phyloP scores from a whole-genome alignment of 441 rosid genomes.

The Adansonia rubrostipa region DNA sequence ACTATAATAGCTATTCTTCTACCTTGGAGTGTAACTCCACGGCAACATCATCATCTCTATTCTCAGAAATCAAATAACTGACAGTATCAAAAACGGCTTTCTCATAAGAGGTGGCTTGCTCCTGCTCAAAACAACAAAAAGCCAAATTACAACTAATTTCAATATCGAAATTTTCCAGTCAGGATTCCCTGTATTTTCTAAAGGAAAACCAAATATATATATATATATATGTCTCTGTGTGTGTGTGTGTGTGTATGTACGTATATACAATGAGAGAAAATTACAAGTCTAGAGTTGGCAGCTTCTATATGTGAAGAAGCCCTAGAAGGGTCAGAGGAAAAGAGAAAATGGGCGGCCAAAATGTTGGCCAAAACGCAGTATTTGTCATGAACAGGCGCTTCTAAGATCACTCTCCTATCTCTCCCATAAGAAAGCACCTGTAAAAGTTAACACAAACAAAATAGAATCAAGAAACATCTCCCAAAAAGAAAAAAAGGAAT shows the following conservation, averaged over 20 bases:
- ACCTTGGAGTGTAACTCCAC: slow-evolving; percentile 66
- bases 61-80: slow-evolving; percentile 53
- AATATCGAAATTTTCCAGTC: no score
- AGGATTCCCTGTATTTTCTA: no score
- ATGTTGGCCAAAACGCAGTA: slow-evolving; percentile 77
- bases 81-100: slow-evolving; percentile 66
- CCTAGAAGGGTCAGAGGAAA: slow-evolving; percentile 48
- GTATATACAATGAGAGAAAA: neutral
- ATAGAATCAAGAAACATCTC: neutral
- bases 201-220: no score
- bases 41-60: slow-evolving; percentile 73
- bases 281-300: slow-evolving; percentile 66
- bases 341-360: slow-evolving; percentile 76
- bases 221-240: no score
- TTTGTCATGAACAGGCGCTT: slow-evolving; percentile 62
- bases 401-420: slow-evolving; percentile 61
- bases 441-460: slow-evolving; percentile 18
- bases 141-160: no score
- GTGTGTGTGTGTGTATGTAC: no score
- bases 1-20: no score
- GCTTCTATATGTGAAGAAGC: slow-evolving; percentile 48
- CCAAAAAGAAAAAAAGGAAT: slow-evolving; percentile 7
- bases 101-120: slow-evolving; percentile 72
- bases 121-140: slow-evolving; percentile 41
- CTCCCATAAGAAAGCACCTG: slow-evolving; percentile 81